These are phyloP conservation scores for Purshia tridentata DNA, from an alignment of 306 rosid genomes.

Conservation along the genomic window DNA sequence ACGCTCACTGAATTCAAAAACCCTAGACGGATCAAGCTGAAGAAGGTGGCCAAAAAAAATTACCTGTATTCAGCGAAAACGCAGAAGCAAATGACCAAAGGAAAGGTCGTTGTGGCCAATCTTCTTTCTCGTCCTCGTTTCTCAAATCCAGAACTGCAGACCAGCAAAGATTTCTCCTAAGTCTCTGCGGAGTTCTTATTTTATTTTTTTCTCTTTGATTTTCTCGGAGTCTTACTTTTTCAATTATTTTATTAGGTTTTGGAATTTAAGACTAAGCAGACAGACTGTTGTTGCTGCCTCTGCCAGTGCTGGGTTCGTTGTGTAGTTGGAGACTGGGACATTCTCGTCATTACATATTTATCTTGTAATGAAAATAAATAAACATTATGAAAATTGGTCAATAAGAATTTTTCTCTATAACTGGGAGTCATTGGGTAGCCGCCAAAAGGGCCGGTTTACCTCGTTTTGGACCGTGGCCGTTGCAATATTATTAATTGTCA, in stretches of 20 bases:
- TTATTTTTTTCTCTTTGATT: no score
- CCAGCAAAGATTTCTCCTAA: constrained; percentile 15
- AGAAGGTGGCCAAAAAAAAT: constrained; percentile 4
- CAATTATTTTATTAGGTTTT: not conserved
- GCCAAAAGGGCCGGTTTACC: constrained; percentile 11
- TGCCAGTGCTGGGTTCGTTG: not conserved
- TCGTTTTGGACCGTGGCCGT: not conserved
- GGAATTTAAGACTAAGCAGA: not conserved
- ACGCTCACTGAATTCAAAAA: constrained; percentile 13
- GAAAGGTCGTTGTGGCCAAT: constrained; percentile 17
- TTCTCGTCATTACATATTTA: constrained; percentile 18
- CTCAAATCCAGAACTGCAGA: not conserved
- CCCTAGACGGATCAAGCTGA: constrained; percentile 27
- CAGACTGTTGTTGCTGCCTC: not conserved
- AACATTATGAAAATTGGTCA: not conserved
- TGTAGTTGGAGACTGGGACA: not conserved
- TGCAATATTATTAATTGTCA: no score
- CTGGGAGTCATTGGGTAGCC: constrained; percentile 18
- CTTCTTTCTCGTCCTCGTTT: not conserved
- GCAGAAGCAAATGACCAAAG: constrained; percentile 5
- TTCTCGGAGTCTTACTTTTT: not conserved
- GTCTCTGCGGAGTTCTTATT: constrained; percentile 15
- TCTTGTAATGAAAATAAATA: not conserved
- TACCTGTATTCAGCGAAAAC: constrained; percentile 22
- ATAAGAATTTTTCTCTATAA: not conserved